Base-by-base conservation (phyloP, 1,284 basidiomycete genomes). In the Boletus mariae region DNA sequence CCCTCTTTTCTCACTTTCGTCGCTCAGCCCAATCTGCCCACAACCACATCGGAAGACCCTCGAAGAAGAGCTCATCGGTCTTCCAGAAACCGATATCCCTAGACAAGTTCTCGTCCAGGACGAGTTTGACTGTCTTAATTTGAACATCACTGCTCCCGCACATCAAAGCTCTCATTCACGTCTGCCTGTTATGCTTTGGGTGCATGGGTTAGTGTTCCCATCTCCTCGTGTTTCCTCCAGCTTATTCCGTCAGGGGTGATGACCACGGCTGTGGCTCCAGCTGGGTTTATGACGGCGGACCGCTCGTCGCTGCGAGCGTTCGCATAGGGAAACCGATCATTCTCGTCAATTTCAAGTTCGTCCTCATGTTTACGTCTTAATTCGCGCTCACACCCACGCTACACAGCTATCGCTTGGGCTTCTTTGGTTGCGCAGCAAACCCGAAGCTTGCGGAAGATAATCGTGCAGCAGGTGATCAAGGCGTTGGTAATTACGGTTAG, bases 171-270 rank as follows among this genome's bases (percentile, higher is more conserved):
- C 76, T 4, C 70, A 71, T 41, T 82, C 84, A 31, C 73, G 72
- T 38, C 59, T 84, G 12, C 87, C 87, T 7, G 86, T 90, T 56
- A 88, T 90, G 86, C 66, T 89, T 41, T 90, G 86, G 87, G 74
- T 90, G 17, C 87, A 90, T 67, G 87, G 87, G 87, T 89, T 59
- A 46, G 78, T 71, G 35, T 38, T 51, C 45, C 31, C 42, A 11
- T 47, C 20, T 42, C 25, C 50, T 49, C 46, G 45, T 45, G 29
- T 53, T 56, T 47, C 51, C 45, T 48, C 43, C 23, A 46, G 54
- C 59, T 60, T 41, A 61, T 57, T 50, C 47, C 47, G 32, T 49
- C 59, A 89, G 86, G 23, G 87, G 87, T 42, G 82, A 80, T 10
- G 80, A 86, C 63, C 74, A 80, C 59, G 87, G 87, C 20, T 82